Conservation (phyloP, 2,329 filamentous ascomycete genomes). For the Fusarium fracticaudum region DNA sequence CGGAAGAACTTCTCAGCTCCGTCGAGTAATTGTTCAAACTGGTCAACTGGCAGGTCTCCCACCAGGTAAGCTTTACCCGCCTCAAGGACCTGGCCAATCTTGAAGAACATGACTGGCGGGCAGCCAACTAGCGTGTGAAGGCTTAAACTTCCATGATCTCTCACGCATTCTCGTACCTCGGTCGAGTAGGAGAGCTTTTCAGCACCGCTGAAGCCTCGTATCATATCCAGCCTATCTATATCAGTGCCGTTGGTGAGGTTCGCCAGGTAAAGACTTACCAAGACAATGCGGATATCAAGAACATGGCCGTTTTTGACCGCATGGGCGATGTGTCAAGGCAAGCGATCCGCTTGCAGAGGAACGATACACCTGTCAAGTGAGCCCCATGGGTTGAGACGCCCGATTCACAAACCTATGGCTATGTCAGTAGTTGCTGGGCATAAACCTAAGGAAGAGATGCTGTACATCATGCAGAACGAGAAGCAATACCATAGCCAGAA, state of each 20-base stretch:
- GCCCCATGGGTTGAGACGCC: slow-evolving; percentile 42
- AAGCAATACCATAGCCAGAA: slow-evolving; percentile 39
- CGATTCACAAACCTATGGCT: slow-evolving; percentile 38
- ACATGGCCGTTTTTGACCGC: slow-evolving; percentile 33
- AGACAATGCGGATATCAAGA: slow-evolving; percentile 37
- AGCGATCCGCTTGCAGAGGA: slow-evolving; percentile 41
- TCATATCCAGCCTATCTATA: slow-evolving; percentile 39
- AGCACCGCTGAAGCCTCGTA: slow-evolving; percentile 45
- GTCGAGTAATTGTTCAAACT: slow-evolving; percentile 27
- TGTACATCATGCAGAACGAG: slow-evolving; percentile 43
- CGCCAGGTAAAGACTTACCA: slow-evolving; percentile 22
- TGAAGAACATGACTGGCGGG: slow-evolving; percentile 38
- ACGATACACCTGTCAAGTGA: slow-evolving; percentile 42
- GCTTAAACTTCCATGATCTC: slow-evolving; percentile 33
- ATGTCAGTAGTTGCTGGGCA: neutral
- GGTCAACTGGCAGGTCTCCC: neutral
- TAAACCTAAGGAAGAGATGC: accelerated
- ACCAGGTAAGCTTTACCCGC: slow-evolving; percentile 31
- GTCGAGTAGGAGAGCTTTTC: slow-evolving; percentile 44
- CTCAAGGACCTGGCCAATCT: slow-evolving; percentile 39
- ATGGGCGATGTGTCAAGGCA: slow-evolving; percentile 2
- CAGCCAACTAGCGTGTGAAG: slow-evolving; percentile 44
- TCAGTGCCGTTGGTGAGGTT: neutral
- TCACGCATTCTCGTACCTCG: slow-evolving; percentile 38
- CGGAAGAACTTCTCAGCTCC: slow-evolving; percentile 41